A percentile compares a stretch with the other conserved stretches of the same genome.
phyloP scores from a whole-genome alignment of 2,329 filamentous ascomycete species.

The Fusarium sp. region DNA sequence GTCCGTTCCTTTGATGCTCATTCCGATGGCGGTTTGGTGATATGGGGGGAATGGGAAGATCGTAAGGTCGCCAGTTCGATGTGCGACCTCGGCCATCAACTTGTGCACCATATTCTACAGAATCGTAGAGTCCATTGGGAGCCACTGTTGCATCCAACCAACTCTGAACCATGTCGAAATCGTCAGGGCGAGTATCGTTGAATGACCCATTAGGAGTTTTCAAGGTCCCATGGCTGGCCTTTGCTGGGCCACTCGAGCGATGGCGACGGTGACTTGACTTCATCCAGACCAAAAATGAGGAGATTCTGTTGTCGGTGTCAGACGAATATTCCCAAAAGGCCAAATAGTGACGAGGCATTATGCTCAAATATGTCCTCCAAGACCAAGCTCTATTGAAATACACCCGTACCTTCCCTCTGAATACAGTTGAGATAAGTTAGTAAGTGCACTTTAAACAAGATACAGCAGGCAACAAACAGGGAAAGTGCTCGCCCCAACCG shows the following conservation, averaged over 20 bases:
- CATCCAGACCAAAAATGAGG: slow-evolving; percentile 13
- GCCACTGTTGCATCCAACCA: slow-evolving; percentile 22
- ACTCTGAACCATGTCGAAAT: slow-evolving; percentile 14
- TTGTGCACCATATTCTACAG: not conserved
- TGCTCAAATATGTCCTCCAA: not conserved
- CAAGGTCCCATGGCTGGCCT: not conserved
- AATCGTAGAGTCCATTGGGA: not conserved
- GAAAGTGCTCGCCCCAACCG: not conserved
- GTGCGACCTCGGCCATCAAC: not conserved
- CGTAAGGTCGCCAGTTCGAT: slow-evolving; percentile 17
- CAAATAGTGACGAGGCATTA: not conserved
- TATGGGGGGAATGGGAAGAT: slow-evolving; percentile 11
- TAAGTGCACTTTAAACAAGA: not conserved
- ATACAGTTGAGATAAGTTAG: not conserved
- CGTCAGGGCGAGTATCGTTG: not conserved
- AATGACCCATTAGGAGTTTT: not conserved
- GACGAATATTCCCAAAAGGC: not conserved
- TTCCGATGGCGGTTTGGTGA: not conserved
- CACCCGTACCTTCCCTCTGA: not conserved
- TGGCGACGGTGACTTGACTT: slow-evolving; percentile 1
- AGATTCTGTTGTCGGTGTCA: not conserved
- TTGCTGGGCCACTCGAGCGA: not conserved
- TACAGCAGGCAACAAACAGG: not conserved
- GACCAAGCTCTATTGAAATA: not conserved
- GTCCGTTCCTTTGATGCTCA: not conserved